A percentile compares a stretch with the other conserved stretches of the same genome.
Evolutionary conservation across 352 stramenopile genomes (phyloP).

Genomic region (Phytopythium helicoides): DNA sequence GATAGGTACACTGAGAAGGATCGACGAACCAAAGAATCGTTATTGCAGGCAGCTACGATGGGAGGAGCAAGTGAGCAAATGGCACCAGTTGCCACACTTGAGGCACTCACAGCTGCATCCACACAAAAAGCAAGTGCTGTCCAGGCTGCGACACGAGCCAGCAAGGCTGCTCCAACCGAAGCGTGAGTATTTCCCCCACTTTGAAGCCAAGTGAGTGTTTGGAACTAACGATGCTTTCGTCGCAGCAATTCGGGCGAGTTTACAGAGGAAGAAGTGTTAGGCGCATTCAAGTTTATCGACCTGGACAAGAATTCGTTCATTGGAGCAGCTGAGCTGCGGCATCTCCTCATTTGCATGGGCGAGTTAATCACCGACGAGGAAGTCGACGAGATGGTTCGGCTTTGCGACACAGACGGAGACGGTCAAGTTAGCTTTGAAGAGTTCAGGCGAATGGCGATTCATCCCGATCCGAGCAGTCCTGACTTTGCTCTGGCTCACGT

Average conservation of each 20-base stretch:
- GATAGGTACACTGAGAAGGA: conserved; percentile 73
- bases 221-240: neutral
- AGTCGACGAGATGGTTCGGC: conserved; percentile 91
- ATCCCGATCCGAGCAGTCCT: conserved; percentile 81
- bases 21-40: conserved; percentile 64
- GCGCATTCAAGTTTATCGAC: conserved; percentile 91
- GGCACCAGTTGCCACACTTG: conserved; percentile 16
- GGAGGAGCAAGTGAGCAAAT: conserved; percentile 18
- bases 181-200: conserved; percentile 29
- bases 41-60: conserved; percentile 8
- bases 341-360: conserved; percentile 95
- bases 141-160: conserved; percentile 19
- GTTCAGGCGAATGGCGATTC: conserved; percentile 88
- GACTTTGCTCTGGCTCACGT: conserved; percentile 61
- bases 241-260: conserved; percentile 72
- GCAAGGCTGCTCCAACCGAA: conserved; percentile 7
- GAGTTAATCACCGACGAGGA: conserved; percentile 95
- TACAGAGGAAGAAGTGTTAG: conserved; percentile 90
- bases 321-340: conserved; percentile 88
- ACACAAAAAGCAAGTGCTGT: conserved; percentile 20
- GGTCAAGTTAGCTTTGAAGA: conserved; percentile 92
- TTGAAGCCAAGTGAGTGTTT: conserved; percentile 12
- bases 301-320: conserved; percentile 94
- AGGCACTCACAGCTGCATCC: conserved; percentile 15
- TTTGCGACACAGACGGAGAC: conserved; percentile 92